A percentile compares a stretch with the other conserved stretches of the same genome.
Conservation (phyloP, 1,284 basidiomycete genomes). For the Cutaneotrichosporon sp. region DNA sequence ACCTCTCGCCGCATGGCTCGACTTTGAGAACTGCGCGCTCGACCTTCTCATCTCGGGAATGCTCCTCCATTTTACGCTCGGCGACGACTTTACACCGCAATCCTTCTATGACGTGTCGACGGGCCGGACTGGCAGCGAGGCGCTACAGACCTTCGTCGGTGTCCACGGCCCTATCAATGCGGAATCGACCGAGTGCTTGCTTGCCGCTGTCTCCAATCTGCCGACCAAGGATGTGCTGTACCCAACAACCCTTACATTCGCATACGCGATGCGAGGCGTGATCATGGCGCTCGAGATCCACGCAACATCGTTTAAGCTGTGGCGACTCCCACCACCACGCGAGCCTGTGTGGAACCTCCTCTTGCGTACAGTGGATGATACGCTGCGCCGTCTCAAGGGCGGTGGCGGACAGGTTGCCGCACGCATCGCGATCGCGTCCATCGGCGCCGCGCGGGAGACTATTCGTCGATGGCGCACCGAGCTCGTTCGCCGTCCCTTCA, state of each 20-base stretch:
- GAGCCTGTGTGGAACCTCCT: slow-evolving; percentile 9
- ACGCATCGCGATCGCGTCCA: not conserved
- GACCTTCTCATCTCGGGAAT: slow-evolving; percentile 11
- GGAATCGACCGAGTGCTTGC: slow-evolving; percentile 10
- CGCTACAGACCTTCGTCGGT: slow-evolving; percentile 9
- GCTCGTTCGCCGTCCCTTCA: not conserved
- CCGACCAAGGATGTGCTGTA: slow-evolving; percentile 11
- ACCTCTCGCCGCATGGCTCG: slow-evolving; percentile 9
- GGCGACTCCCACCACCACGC: slow-evolving; percentile 10
- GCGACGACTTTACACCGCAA: slow-evolving; percentile 8
- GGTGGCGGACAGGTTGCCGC: slow-evolving; percentile 13
- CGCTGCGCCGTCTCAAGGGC: slow-evolving; percentile 31
- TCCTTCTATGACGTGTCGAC: slow-evolving; percentile 6
- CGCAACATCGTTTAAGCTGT: slow-evolving; percentile 11
- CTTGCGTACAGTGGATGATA: not conserved
- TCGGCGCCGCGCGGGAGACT: not conserved
- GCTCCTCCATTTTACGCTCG: slow-evolving; percentile 9
- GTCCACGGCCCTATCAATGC: slow-evolving; percentile 8
- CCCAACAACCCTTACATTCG: slow-evolving; percentile 11
- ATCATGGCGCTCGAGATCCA: slow-evolving; percentile 14
- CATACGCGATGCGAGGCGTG: slow-evolving; percentile 7
- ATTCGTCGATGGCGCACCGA: not conserved
- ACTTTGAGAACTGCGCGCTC: slow-evolving; percentile 10
- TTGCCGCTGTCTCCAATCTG: slow-evolving; percentile 11
- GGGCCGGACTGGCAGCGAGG: not conserved